These are phyloP conservation scores for Pseudogymnoascus sp. DNA, from an alignment of 2,329 filamentous ascomycete genomes.

Conservation along the genomic window DNA sequence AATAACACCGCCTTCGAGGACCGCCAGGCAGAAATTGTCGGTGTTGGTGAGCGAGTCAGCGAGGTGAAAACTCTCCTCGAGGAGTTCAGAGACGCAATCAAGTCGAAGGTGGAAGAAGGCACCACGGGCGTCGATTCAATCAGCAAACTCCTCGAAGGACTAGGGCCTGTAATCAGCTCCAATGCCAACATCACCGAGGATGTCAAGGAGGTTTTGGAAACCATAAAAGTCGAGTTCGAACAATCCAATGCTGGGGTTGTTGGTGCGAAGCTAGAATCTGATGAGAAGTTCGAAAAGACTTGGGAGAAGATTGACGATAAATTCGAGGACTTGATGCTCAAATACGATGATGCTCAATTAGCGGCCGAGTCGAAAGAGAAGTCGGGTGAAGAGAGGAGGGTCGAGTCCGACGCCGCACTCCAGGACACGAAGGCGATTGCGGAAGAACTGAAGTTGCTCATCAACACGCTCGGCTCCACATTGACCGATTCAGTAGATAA, in stretches of 20 bases:
- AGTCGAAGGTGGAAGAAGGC: constrained; percentile 68
- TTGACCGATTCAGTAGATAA: constrained; percentile 79
- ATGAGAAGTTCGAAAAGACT: constrained; percentile 62
- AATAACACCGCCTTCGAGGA: constrained; percentile 75
- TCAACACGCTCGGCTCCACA: constrained; percentile 74
- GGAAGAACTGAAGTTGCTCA: constrained; percentile 77
- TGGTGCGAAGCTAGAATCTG: constrained; percentile 71
- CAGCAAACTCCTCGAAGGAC: constrained; percentile 57
- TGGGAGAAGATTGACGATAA: constrained; percentile 56
- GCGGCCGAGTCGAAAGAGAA: constrained; percentile 65
- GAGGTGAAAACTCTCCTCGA: constrained; percentile 72
- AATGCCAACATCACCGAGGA: constrained; percentile 52
- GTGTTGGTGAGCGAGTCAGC: constrained; percentile 66
- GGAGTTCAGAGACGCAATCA: constrained; percentile 68
- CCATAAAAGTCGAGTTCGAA: constrained; percentile 80
- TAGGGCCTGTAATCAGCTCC: constrained; percentile 53
- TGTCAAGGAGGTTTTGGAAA: constrained; percentile 62
- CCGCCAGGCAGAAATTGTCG: constrained; percentile 73
- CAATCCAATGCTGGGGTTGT: constrained; percentile 73
- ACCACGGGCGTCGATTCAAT: constrained; percentile 64
- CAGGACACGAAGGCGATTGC: constrained; percentile 68
- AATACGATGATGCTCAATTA: constrained; percentile 79
- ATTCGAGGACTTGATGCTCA: constrained; percentile 69
- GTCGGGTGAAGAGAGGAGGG: constrained; percentile 63
- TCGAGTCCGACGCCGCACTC: constrained; percentile 64